Conservation (phyloP, 78 protist species). For the Ministeria vibrans region DNA sequence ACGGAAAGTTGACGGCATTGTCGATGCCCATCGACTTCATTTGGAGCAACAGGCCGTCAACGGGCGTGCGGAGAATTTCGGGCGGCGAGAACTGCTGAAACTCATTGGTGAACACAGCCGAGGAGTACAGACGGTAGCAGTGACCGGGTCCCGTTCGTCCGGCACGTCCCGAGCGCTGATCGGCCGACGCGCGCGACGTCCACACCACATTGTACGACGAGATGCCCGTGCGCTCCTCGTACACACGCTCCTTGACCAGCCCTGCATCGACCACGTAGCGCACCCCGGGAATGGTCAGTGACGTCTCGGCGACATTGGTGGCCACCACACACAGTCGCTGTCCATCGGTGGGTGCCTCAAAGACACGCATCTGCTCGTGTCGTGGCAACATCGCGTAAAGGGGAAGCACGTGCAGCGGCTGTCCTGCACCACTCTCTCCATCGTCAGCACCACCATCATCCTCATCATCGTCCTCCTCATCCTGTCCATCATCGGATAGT, state of each 20-base stretch:
- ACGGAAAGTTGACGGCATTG: conserved; percentile 73
- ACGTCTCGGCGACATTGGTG: conserved; percentile 99
- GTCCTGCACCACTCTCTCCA: not conserved
- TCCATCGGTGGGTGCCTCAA: conserved; percentile 57
- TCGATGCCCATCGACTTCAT: conserved; percentile 84
- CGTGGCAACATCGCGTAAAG: conserved; percentile 81
- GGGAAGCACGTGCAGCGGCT: conserved; percentile 80
- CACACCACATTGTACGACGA: conserved; percentile 58
- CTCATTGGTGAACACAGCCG: conserved; percentile 69
- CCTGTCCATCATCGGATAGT: conserved; percentile 12
- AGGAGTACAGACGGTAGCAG: conserved; percentile 77
- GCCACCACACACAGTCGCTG: conserved; percentile 90
- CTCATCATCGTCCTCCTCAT: conserved; percentile 18
- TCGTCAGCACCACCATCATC: conserved; percentile 2
- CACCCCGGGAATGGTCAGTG: conserved; percentile 94
- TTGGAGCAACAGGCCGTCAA: conserved; percentile 64
- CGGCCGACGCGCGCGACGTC: conserved; percentile 71
- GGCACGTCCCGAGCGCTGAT: conserved; percentile 84
- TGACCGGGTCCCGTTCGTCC: conserved; percentile 91
- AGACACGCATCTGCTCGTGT: conserved; percentile 72
- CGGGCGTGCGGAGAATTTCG: conserved; percentile 15
- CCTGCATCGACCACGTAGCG: conserved; percentile 55
- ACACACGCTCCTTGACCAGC: conserved; percentile 38
- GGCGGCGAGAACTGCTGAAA: conserved; percentile 24
- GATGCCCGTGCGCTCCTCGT: not conserved